Conservation (phyloP, 2,329 filamentous ascomycete species). For the Penicillium sp. region DNA sequence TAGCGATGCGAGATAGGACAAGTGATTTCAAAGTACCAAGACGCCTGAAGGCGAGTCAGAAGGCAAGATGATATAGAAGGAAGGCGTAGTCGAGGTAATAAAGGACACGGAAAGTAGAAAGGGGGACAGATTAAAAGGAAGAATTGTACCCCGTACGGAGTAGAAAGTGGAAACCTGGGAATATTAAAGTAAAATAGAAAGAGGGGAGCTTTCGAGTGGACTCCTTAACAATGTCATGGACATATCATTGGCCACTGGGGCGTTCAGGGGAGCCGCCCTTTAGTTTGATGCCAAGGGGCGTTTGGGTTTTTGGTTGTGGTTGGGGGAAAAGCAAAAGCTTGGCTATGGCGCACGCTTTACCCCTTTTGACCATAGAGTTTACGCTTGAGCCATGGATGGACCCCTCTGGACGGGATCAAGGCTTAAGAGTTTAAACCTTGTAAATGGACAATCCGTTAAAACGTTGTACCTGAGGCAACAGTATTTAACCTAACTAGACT, state of each 20-base stretch:
- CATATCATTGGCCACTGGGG: conserved; percentile 5
- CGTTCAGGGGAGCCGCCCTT: conserved; percentile 1
- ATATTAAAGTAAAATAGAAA: neutral
- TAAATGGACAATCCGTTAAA: too few species aligned
- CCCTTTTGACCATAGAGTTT: neutral
- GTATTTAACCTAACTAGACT: too few species aligned
- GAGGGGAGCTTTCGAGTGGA: neutral
- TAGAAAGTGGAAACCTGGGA: neutral
- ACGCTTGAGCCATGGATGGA: neutral
- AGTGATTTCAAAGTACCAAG: neutral
- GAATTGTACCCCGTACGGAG: neutral
- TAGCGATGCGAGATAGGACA: neutral
- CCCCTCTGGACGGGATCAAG: neutral
- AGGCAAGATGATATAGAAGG: neutral
- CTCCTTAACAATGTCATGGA: neutral
- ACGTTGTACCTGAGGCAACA: too few species aligned
- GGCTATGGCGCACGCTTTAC: neutral
- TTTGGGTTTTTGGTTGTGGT: neutral
- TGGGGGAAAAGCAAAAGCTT: conserved; percentile 1
- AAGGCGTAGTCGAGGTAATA: neutral
- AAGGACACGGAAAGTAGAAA: neutral
- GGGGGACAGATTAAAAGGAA: neutral
- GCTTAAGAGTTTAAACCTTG: neutral
- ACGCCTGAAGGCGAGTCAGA: neutral
- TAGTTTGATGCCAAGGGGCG: neutral